Percentiles rank a stretch among this genome's conserved stretches.
Conservation (phyloP, 495 filamentous ascomycete genomes). For the Jackrogersella multiformis region DNA sequence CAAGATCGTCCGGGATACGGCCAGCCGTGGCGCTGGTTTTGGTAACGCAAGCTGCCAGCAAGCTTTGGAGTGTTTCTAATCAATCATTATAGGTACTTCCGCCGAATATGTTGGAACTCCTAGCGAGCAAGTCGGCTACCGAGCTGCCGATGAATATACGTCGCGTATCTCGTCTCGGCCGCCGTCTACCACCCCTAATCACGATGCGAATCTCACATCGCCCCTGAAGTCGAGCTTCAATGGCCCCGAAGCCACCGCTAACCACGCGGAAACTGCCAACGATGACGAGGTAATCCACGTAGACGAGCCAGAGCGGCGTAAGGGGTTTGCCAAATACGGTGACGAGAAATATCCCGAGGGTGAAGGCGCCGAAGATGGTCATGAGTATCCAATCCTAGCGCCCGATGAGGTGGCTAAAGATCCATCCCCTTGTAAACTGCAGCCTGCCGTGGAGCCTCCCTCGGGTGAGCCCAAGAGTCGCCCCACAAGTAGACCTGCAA, state of each 20-base stretch:
- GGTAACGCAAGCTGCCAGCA: conserved; percentile 60
- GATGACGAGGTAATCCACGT: conserved; percentile 77
- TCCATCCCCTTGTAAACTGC: conserved; percentile 61
- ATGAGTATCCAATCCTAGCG: conserved; percentile 83
- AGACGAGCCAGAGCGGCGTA: conserved; percentile 70
- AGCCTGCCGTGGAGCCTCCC: conserved; percentile 74
- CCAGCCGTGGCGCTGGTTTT: conserved; percentile 69
- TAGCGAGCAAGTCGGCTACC: conserved; percentile 80
- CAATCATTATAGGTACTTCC: conserved; percentile 53
- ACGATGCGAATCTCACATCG: conserved; percentile 32
- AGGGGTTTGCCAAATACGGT: conserved; percentile 60
- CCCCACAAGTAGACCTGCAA: conserved; percentile 76
- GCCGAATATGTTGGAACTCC: conserved; percentile 68
- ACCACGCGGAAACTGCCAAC: conserved; percentile 26
- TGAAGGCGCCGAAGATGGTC: conserved; percentile 62
- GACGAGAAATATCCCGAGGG: conserved; percentile 61
- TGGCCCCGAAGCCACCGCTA: conserved; percentile 28
- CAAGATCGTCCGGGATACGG: conserved; percentile 82
- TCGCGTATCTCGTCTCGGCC: conserved; percentile 72
- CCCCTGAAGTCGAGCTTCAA: conserved; percentile 37
- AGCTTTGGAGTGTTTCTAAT: conserved; percentile 51
- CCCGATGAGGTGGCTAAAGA: conserved; percentile 90
- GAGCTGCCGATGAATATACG: conserved; percentile 80
- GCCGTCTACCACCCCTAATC: conserved; percentile 53
- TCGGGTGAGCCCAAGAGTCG: conserved; percentile 68